Base-by-base conservation (phyloP, 1,284 basidiomycete genomes). In the Bondarzewia mesenterica region DNA sequence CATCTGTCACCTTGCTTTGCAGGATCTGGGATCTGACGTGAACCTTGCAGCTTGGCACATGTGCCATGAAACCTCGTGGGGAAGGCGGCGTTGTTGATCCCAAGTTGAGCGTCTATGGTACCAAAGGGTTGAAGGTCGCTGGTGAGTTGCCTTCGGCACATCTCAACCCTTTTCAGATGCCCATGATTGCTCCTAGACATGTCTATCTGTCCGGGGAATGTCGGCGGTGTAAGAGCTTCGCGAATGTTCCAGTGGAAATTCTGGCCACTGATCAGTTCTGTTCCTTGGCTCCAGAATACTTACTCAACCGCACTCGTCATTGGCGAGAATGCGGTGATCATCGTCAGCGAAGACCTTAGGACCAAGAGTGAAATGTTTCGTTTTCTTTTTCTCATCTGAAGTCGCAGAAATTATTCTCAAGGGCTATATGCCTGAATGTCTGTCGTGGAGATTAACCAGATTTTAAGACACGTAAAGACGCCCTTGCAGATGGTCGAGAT, bases 91-190 rank as follows among this genome's bases (percentile, higher is more conserved):
- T 85, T 0, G 80, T 86, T 6, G 79, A 85, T 53, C 52, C 72
- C 3, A 67, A 64, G 2, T 60, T 87, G 41, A 79, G 80, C 57
- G 82, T 85, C 1, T 82, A 85, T 55, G 82, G 82, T 5, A 70
- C 79, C 0, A 54, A 65, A 42, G 67, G 71, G 18, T 63, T 87
- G 44, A 85, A 85, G 62, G 69, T 86, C 21, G 77, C 75, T 43
- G 67, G 66, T 61, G 37, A 12, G 4, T 27, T 20, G n/a, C 12
- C 29, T 32, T 20, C 32, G 14, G 26, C 21, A 16, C n/a, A 12
- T 22, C 15, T n/a, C n/a, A n/a, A n/a, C n/a, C n/a, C n/a, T n/a
- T n/a, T n/a, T 4, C 25, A 20, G 18, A 16, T 8, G 37, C 38
- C 16, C 22, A 20, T 35, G 15, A 40, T 4, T 25, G 18, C 15